Conservation (phyloP, 1,139 yeast genomes). For the Yamadazyma sp. region DNA sequence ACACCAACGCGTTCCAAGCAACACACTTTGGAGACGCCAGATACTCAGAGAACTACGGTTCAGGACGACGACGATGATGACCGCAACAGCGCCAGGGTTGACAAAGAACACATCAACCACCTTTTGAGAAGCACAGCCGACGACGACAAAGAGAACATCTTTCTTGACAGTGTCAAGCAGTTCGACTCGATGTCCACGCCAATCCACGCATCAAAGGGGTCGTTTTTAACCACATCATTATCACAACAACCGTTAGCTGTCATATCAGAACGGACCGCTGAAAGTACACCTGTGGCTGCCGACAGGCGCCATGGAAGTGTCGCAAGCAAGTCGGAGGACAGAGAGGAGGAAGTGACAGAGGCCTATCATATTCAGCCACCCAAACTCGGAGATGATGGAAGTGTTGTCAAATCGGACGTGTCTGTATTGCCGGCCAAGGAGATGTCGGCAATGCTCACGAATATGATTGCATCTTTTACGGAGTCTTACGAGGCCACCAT, state of each 20-base stretch:
- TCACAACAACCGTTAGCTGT: conserved; percentile 36
- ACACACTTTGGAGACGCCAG: conserved; percentile 40
- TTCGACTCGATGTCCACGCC: conserved; percentile 37
- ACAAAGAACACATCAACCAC: conserved; percentile 33
- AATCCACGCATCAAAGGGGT: conserved; percentile 17
- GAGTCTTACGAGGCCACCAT: conserved; percentile 36
- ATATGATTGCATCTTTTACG: conserved; percentile 45
- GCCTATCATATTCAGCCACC: conserved; percentile 37
- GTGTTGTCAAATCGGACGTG: conserved; percentile 17
- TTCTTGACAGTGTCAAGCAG: conserved; percentile 28
- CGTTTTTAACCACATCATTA: conserved; percentile 12
- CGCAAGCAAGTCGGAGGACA: conserved; percentile 1
- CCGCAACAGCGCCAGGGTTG: conserved; percentile 26
- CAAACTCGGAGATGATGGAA: conserved; percentile 31
- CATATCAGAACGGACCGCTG: conserved; percentile 37
- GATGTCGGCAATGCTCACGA: conserved; percentile 5
- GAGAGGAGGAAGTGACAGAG: conserved; percentile 8
- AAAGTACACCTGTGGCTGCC: conserved; percentile 27
- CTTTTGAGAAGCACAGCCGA: conserved; percentile 22
- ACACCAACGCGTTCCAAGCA: conserved; percentile 40
- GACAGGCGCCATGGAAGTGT: conserved; percentile 6
- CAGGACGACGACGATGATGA: conserved; percentile 41
- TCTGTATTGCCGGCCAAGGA: conserved; percentile 8
- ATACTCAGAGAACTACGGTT: conserved; percentile 47
- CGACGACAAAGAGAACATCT: conserved; percentile 46